A percentile compares a stretch with the other conserved stretches of the same genome.
Evolutionary conservation across 2,329 filamentous ascomycete species (phyloP).

Genomic region (Hirsutella minnesotensis): DNA sequence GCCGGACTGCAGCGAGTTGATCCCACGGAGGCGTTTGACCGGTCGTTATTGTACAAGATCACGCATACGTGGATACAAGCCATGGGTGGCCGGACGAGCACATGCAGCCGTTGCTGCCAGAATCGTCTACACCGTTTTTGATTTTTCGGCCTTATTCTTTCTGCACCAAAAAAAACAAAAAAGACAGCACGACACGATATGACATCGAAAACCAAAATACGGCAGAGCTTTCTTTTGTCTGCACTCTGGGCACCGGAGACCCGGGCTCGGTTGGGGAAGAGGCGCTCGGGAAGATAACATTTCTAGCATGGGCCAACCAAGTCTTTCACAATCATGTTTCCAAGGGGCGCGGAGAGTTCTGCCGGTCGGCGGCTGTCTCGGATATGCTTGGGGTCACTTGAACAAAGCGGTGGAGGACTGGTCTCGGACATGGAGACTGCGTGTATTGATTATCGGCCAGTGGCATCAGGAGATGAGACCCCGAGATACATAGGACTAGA

Average conservation of each 20-base stretch:
- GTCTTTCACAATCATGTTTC: not conserved
- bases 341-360: not conserved
- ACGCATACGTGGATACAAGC: slow-evolving; percentile 8
- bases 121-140: no score
- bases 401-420: slow-evolving; percentile 5
- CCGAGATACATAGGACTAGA: slow-evolving; percentile 15
- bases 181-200: slow-evolving; percentile 9
- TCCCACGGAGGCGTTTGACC: not conserved
- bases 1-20: not conserved
- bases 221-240: slow-evolving; percentile 9
- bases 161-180: slow-evolving; percentile 6
- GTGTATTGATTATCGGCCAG: slow-evolving; percentile 18
- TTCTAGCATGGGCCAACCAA: not conserved
- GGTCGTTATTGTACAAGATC: slow-evolving; percentile 10
- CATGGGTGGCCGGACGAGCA: not conserved
- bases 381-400: slow-evolving; percentile 1
- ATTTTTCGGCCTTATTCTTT: not conserved
- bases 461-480: slow-evolving; percentile 13
- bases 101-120: not conserved
- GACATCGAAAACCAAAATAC: slow-evolving; percentile 16
- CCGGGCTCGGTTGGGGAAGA: not conserved
- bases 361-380: not conserved
- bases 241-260: not conserved
- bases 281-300: not conserved
- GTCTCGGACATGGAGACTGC: slow-evolving; percentile 14